Percentiles rank a stretch among this genome's conserved stretches.
Conservation (phyloP, 495 filamentous ascomycete species). For the Collariella sp. region DNA sequence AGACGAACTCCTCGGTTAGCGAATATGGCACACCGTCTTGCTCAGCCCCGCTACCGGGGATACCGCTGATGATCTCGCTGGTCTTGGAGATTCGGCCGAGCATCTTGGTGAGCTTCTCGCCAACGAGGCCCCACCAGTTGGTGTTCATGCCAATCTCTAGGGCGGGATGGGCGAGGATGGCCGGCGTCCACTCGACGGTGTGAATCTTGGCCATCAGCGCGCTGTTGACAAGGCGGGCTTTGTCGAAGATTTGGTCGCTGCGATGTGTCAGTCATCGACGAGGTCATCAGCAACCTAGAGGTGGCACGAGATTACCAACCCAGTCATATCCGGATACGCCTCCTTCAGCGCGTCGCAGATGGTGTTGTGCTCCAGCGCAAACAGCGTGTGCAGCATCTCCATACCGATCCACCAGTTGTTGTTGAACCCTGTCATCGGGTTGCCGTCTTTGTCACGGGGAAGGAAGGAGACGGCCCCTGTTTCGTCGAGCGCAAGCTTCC, state of each 20-base stretch:
- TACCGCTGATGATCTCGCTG: constrained; percentile 33
- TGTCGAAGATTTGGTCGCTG: constrained; percentile 37
- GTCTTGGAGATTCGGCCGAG: constrained; percentile 31
- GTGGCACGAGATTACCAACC: not conserved
- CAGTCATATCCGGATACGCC: constrained; percentile 20
- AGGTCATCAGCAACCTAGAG: too few relatives aligned
- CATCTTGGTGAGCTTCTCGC: constrained; percentile 32
- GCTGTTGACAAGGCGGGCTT: constrained; percentile 37
- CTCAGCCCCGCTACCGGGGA: constrained; percentile 33
- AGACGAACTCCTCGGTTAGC: constrained; percentile 40
- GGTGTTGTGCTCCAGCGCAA: constrained; percentile 37
- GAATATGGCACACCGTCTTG: constrained; percentile 31
- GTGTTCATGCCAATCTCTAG: constrained; percentile 32
- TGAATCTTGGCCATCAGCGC: constrained; percentile 43
- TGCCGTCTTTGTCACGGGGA: constrained; percentile 26
- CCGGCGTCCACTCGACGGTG: constrained; percentile 41
- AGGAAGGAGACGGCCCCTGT: constrained; percentile 26
- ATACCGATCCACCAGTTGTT: constrained; percentile 39
- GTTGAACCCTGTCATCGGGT: constrained; percentile 36
- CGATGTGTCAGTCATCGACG: not conserved
- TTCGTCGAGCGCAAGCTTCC: constrained; percentile 28
- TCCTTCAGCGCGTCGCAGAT: constrained; percentile 29
- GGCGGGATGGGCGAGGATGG: constrained; percentile 36
- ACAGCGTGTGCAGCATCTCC: constrained; percentile 38
- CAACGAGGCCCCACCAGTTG: constrained; percentile 40